These are phyloP conservation scores for Agarophyton chilense DNA, from an alignment of 23 red algal genomes.

Conservation along the genomic window DNA sequence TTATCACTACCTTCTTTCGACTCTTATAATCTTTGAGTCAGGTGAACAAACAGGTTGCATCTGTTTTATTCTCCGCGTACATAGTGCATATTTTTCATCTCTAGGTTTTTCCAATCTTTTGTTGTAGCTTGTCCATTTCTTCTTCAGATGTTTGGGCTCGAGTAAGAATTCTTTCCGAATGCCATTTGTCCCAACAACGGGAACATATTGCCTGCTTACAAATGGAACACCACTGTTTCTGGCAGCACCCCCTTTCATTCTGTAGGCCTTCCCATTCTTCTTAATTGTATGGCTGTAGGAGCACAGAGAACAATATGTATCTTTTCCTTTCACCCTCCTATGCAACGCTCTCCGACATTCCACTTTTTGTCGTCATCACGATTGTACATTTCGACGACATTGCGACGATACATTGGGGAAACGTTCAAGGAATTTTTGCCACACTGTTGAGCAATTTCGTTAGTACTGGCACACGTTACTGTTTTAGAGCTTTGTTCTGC, in stretches of 20 bases:
- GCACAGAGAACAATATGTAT: constrained; percentile 30
- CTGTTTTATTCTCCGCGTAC: no score
- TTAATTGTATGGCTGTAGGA: constrained; percentile 26
- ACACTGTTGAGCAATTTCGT: no score
- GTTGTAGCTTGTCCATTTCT: constrained; percentile 1
- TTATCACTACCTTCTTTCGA: no score
- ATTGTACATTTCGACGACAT: not conserved
- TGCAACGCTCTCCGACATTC: not conserved
- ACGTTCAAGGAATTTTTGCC: not conserved
- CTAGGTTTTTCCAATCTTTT: no score
- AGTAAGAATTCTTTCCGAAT: not conserved
- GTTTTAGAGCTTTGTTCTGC: not conserved
- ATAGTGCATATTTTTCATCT: no score
- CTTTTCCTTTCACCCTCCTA: constrained; percentile 14
- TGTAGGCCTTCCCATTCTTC: constrained; percentile 16
- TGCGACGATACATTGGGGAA: not conserved
- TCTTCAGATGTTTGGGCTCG: constrained; percentile 1
- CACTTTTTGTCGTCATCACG: not conserved
- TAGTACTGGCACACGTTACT: not conserved
- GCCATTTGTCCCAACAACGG: constrained; percentile 11
- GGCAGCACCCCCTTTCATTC: constrained; percentile 24
- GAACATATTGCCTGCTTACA: constrained; percentile 27
- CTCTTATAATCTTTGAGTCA: no score
- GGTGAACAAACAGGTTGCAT: no score
- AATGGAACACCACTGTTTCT: constrained; percentile 20